Base-by-base conservation (phyloP, 2,329 filamentous ascomycete species). In the Ilyonectria mors-panacis region DNA sequence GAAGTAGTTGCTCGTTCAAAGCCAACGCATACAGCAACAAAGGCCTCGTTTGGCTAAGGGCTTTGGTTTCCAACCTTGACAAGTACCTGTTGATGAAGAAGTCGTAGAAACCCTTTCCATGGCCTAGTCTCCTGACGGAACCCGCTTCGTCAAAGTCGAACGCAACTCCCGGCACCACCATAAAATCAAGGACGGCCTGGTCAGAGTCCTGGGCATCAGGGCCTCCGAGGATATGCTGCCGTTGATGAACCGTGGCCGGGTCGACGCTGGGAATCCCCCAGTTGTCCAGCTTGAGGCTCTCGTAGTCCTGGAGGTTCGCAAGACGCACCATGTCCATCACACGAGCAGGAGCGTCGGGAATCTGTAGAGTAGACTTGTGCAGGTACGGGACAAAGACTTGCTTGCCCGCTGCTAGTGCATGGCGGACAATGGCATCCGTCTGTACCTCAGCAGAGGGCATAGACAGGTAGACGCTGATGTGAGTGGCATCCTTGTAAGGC, bases 61-160 rank as follows among this genome's bases (percentile, higher is more conserved):
- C 76, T 62, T 78, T 77, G 54, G 80, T 71, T 53, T 78, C 79
- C 30, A 75, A 67, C 80, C 80, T 86, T 79, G 87, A 78, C 59
- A 83, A 79, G 75, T 95, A 97, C 73, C 92, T 89, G 76, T 92
- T 89, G 78, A 99, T 83, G 81, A 97, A 99, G 80, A 91, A 93
- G 83, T 99, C 96, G 85, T 99, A 99, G 83, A 97, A 99, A 35
- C 96, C 96, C 81, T 94, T 97, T 63, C 96, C 96, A 81, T 99
- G 96, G 45, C 96, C 96, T 21, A 98, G 87, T 74, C 96, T 88
- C 72, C 92, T 89, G 67, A 96, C 87, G 13, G 83, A 84, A 3
- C 85, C 85, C 26, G 81, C 81, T 12, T 81, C 77, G 66, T 89
- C 86, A 57, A 85, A 73, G 79, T 98, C 95, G 81, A 99, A 99